Conservation (phyloP, 495 filamentous ascomycete genomes). For the Rusavskia elegans region DNA sequence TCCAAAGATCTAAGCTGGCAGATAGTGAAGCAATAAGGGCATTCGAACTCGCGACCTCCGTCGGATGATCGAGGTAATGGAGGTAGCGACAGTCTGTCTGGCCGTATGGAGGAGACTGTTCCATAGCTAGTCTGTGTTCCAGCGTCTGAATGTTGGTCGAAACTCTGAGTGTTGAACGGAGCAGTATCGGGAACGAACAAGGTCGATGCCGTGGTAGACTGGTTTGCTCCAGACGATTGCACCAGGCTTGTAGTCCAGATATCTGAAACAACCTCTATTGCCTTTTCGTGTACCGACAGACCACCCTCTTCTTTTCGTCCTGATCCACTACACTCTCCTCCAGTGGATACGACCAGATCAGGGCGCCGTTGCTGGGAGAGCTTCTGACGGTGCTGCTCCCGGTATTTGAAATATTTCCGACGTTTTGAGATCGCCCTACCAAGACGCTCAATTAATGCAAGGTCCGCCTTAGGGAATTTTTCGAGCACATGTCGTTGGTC, state of each 20-base stretch:
- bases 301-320: not conserved
- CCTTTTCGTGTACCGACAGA: not conserved
- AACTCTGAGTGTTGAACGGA: not conserved
- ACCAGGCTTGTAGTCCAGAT: not conserved
- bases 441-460: slow-evolving; percentile 15
- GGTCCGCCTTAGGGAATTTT: slow-evolving; percentile 9
- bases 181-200: not conserved
- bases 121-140: not conserved
- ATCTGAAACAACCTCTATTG: not conserved
- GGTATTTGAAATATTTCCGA: slow-evolving; percentile 25
- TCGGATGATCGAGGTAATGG: not conserved
- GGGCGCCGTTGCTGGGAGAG: slow-evolving; percentile 7
- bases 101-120: not conserved
- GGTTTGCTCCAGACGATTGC: not conserved
- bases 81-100: not conserved
- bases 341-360: not conserved
- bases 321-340: not conserved
- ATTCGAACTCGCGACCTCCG: not conserved
- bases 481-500: slow-evolving; percentile 13
- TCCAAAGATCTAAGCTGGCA: not conserved
- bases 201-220: not conserved
- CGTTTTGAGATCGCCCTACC: slow-evolving; percentile 24
- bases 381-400: slow-evolving; percentile 22
- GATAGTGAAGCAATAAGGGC: slow-evolving; percentile 4
- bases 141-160: not conserved